Evolutionary conservation across 805 yeast genomes (phyloP).

Genomic region (Dipodascus albidus): DNA sequence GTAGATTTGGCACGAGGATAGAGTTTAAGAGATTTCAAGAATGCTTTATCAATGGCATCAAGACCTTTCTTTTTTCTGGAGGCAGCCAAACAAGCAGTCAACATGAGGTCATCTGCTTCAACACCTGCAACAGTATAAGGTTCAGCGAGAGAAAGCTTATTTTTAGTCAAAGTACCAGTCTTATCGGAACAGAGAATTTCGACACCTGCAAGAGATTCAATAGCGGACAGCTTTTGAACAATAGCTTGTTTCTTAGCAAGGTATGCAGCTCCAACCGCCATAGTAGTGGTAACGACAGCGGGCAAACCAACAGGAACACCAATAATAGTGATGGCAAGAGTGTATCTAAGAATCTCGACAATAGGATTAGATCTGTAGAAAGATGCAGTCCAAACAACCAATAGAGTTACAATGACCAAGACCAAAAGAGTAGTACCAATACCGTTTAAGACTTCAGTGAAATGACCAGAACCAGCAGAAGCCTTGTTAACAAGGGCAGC

Average conservation of each 20-base stretch:
- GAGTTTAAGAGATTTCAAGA: conserved; percentile 75
- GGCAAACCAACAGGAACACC: conserved; percentile 99
- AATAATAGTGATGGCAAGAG: conserved; percentile 89
- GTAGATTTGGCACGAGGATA: conserved; percentile 93
- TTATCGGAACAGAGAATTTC: conserved; percentile 96
- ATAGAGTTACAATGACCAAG: conserved; percentile 74
- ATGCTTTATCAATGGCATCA: conserved; percentile 95
- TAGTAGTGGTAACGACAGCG: conserved; percentile 95
- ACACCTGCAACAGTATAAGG: conserved; percentile 98
- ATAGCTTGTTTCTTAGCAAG: conserved; percentile 94
- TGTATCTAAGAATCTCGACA: conserved; percentile 81
- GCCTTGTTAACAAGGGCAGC: conserved; percentile 95
- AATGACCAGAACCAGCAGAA: conserved; percentile 86
- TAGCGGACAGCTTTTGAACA: conserved; percentile 93
- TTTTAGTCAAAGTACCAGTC: conserved; percentile 96
- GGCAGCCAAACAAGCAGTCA: conserved; percentile 96
- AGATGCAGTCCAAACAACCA: conserved; percentile 85
- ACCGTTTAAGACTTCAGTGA: conserved; percentile 95
- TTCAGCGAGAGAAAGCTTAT: conserved; percentile 89
- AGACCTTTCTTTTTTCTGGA: conserved; percentile 97
- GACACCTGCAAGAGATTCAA: conserved; percentile 95
- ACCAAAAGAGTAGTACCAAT: conserved; percentile 88
- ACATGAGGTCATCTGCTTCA: conserved; percentile 89
- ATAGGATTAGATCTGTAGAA: conserved; percentile 87
- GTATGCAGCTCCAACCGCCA: conserved; percentile 99